A percentile compares a stretch with the other conserved stretches of the same genome.
These are phyloP conservation scores for Rhizopus arrhizus DNA, from an alignment of 371 early-diverging fungal genomes.

Conservation along the genomic window DNA sequence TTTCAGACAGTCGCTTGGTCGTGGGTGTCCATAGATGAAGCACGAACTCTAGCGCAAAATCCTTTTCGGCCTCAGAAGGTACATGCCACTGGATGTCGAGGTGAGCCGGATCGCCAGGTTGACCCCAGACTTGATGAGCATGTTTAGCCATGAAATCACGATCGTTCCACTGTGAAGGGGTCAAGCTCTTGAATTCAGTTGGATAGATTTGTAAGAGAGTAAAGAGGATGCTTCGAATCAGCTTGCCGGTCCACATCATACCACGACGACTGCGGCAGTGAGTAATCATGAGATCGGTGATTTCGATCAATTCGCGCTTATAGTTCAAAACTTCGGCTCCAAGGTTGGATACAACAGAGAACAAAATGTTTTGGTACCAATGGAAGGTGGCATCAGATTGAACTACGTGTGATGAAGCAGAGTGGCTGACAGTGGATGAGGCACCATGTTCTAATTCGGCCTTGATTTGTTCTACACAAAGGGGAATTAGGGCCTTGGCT, in stretches of 20 bases:
- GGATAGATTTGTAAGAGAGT: constrained; percentile 58
- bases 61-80: constrained; percentile 68
- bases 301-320: constrained; percentile 51
- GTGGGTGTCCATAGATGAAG: constrained; percentile 52
- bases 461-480: constrained; percentile 61
- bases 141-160: constrained; percentile 46
- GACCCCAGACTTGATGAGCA: constrained; percentile 81
- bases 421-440: constrained; percentile 55
- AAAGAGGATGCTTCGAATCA: constrained; percentile 51
- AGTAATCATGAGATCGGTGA: constrained; percentile 53
- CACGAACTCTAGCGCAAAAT: constrained; percentile 68
- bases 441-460: constrained; percentile 76
- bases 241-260: constrained; percentile 73
- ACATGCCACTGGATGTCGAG: constrained; percentile 76
- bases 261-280: constrained; percentile 69
- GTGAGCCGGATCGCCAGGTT: constrained; percentile 53
- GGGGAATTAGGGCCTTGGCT: constrained; percentile 61
- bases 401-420: constrained; percentile 56
- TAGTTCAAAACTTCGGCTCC: constrained; percentile 61
- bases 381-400: constrained; percentile 75
- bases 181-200: constrained; percentile 51
- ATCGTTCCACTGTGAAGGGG: constrained; percentile 58
- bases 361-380: constrained; percentile 76
- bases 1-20: constrained; percentile 44
- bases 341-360: constrained; percentile 49